phyloP scores from a whole-genome alignment of 306 rosid species.

The Neltuma alba region DNA sequence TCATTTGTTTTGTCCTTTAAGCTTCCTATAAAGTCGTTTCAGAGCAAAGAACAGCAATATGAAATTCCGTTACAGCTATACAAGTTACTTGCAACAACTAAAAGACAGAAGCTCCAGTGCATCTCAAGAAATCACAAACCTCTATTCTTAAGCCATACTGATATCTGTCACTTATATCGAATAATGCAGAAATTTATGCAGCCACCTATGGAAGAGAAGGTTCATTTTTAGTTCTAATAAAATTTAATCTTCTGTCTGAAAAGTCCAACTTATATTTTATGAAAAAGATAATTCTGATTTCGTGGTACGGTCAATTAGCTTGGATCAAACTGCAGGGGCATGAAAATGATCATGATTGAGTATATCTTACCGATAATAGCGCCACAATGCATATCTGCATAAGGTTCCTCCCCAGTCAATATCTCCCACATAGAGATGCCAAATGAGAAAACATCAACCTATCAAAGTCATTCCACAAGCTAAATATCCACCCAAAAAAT shows the following conservation, averaged over 20 bases:
- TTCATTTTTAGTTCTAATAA: constrained; percentile 11
- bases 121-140: constrained; percentile 4
- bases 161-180: constrained; percentile 25
- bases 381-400: constrained; percentile 96
- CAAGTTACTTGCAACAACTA: not conserved
- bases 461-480: constrained; percentile 31
- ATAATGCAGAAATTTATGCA: constrained; percentile 11
- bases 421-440: constrained; percentile 97
- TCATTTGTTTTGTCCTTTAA: not conserved
- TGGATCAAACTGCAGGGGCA: not conserved
- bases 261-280: constrained; percentile 6
- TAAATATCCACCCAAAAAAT: constrained; percentile 26
- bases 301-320: not conserved
- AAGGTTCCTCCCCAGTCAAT: constrained; percentile 92
- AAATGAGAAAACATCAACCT: constrained; percentile 96
- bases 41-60: constrained; percentile 5
- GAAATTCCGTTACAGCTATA: not conserved
- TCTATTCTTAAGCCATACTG: not conserved
- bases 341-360: not conserved
- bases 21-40: not conserved
- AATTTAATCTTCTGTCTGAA: not conserved
- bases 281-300: not conserved
- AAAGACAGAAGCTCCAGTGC: constrained; percentile 5
- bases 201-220: not conserved
- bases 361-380: constrained; percentile 80